Evolutionary conservation across 495 filamentous ascomycete species (phyloP), one percentile per base, ranked within the genome.

Genomic region (Penicillium roqueforti): DNA sequence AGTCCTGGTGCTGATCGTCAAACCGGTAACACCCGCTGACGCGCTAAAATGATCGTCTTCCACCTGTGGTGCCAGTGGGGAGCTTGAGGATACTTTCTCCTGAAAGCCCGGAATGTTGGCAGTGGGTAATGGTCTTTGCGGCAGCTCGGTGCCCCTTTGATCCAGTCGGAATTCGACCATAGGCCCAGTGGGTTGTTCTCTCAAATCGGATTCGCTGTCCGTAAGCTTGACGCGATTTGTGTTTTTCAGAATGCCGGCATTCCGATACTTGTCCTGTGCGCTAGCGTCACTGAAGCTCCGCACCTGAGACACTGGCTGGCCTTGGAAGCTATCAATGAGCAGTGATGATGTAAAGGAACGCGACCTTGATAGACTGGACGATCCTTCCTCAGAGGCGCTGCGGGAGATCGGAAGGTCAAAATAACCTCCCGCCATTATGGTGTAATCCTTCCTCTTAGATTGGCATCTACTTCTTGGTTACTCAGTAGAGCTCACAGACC

Each of bases 241-340:
- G 59, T 43, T 64, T 49, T 62, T 68, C 34, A 67, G 68, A 68
- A 71, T 72, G 57, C 69, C 67, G 56, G 68, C 73, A 77, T 75
- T 76, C 73, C 70, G 56, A 53, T 65, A 46, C 60, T 44, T 71
- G 61, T 53, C 64, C 62, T 66, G 68, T 59, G 60, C 64, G 32
- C 56, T 62, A 43, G 43, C 59, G 34, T 60, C 55, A 47, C 63
- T 60, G 32, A 28, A 40, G 42, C 37, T 54, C 18, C 53, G 34
- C 26, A 66, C 54, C 44, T 59, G 58, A 48, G 56, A 56, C 28
- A 56, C 25, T 32, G 54, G 51, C 23, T 51, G 54, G 36, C 20
- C 37, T 25, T 41, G 23, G 4, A 31, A 18, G 47, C 20, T 54
- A 57, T 73, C 65, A 66, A 55, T 61, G 47, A 62, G 54, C 18